A percentile compares a stretch with the other conserved stretches of the same genome.
Evolutionary conservation across 2,329 filamentous ascomycete species (phyloP).

Genomic region (Chrysosporium queenslandicum): DNA sequence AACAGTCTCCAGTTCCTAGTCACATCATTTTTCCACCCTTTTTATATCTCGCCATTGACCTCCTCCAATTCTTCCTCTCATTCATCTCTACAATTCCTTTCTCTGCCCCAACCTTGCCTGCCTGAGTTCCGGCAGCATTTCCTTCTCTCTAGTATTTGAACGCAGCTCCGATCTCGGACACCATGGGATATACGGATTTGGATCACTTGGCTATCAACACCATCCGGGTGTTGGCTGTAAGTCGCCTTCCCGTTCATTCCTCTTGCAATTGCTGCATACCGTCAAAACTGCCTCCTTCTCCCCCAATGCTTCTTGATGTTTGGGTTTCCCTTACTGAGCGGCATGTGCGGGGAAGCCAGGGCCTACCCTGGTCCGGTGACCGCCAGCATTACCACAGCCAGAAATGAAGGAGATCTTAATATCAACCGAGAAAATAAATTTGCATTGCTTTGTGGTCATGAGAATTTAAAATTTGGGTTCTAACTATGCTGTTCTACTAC

Average conservation of each 20-base stretch:
- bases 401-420: neutral
- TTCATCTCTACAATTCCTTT: neutral
- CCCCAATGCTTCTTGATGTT: conserved; percentile 3
- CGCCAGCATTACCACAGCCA: neutral
- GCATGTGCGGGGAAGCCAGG: conserved; percentile 6
- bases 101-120: neutral
- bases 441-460: neutral
- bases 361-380: neutral
- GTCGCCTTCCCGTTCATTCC: conserved; percentile 34
- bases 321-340: neutral
- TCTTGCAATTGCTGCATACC: neutral
- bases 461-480: neutral
- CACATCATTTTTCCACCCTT: neutral
- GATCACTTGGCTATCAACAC: conserved; percentile 95
- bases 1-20: neutral
- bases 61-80: neutral
- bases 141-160: neutral
- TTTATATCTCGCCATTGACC: neutral
- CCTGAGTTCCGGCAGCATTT: neutral
- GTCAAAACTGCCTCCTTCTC: neutral
- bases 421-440: neutral
- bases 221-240: conserved; percentile 89
- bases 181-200: conserved; percentile 78
- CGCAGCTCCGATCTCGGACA: conserved; percentile 23
- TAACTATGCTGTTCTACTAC: neutral